Evolutionary conservation across 2,329 filamentous ascomycete species (phyloP), one percentile per base, ranked within the genome.

Genomic region (Penicillium thymicola): DNA sequence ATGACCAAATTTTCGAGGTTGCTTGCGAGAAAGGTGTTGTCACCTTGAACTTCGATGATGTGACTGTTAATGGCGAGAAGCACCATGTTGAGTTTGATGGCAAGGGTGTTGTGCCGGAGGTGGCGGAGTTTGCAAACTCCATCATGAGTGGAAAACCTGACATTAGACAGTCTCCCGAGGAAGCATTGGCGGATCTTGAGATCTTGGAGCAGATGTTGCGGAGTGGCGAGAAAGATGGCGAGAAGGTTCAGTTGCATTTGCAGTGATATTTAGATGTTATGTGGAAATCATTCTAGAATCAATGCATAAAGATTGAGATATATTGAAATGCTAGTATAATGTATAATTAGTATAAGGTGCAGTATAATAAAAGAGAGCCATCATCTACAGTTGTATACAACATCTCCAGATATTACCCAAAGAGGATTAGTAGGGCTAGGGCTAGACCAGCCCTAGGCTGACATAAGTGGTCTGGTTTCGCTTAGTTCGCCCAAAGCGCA

Each of bases 121-220:
- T 85, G 10, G 75, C 73, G 48, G 79, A 78, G 2, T 85, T 82
- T 76, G 82, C 75, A 3, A 71, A 78, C 63, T 75, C 75, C n/a
- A 67, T 85, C 51, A 66, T 67, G 4, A 67, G 67, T 27, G 80
- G 78, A 2, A 72, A 67, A 41, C 60, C 64, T 38, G 74, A 83
- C 55, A 70, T 63, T 41, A 54, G 69, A 59, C 78, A 82, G 65
- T 75, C 71, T 13, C 78, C 80, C 3, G 75, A 82, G 63, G 78
- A 85, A 69, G 81, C 81, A 21, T 62, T 84, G 65, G 75, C 71
- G 16, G 82, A 85, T 70, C 61, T 84, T 52, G 75, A 81, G 63
- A 61, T 83, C 34, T 65, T 80, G 61, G 71, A 74, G 55, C 66
- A 62, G 54, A 70, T 74, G 59, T 59, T 74, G 48, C 58, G 56